Percentiles rank a stretch among this genome's conserved stretches.
Conservation (phyloP, 495 filamentous ascomycete species). For the Aspergillus funiculosus region DNA sequence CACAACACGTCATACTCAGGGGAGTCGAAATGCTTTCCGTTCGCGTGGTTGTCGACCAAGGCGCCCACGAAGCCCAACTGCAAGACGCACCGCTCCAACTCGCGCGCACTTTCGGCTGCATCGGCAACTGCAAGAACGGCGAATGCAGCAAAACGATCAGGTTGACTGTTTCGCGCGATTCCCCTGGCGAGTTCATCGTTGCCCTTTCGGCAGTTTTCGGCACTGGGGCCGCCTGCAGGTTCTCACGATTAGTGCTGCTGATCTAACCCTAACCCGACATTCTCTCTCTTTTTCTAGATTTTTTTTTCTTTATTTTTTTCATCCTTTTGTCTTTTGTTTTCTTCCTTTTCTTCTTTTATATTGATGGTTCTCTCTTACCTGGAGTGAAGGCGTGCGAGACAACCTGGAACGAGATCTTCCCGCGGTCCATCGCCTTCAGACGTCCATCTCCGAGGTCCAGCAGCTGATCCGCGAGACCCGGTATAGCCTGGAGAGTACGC, state of each 20-base stretch:
- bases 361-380: not conserved
- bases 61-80: conserved; percentile 46
- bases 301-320: no score
- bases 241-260: not conserved
- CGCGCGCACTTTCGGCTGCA: conserved; percentile 37
- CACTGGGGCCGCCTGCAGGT: not conserved
- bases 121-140: conserved; percentile 40
- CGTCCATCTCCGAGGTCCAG: not conserved
- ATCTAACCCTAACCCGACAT: no score
- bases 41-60: conserved; percentile 26
- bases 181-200: not conserved
- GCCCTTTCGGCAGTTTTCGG: not conserved
- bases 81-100: conserved; percentile 44
- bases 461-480: not conserved
- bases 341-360: no score
- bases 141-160: conserved; percentile 45
- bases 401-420: not conserved
- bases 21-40: conserved; percentile 32
- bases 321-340: no score
- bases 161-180: not conserved
- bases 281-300: no score
- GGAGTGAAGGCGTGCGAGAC: not conserved
- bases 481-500: not conserved
- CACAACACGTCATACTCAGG: conserved; percentile 47
- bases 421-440: not conserved